These are phyloP conservation scores for Thelonectria olida DNA, from an alignment of 2,329 filamentous ascomycete species.

Conservation along the genomic window DNA sequence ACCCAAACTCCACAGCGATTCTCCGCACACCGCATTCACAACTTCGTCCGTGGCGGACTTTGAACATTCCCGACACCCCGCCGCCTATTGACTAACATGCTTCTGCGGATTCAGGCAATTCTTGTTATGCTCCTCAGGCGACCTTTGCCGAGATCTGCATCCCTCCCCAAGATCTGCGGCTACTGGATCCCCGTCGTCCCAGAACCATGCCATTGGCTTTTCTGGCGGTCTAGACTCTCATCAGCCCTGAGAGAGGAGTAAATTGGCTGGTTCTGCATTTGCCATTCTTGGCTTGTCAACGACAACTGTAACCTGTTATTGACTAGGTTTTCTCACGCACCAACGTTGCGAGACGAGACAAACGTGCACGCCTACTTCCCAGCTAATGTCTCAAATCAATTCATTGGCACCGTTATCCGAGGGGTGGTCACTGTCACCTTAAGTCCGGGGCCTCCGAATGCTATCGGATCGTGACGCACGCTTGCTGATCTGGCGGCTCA, in stretches of 20 bases:
- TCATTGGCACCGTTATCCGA: neutral
- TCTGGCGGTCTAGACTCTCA: neutral
- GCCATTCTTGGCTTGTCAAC: neutral
- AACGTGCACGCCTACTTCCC: neutral
- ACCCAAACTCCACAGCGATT: slow-evolving; percentile 5
- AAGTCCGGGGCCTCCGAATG: slow-evolving; percentile 34
- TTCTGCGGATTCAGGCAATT: slow-evolving; percentile 2
- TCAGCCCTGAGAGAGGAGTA: slow-evolving; percentile 10
- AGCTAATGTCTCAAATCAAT: neutral
- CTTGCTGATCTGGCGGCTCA: slow-evolving; percentile 10
- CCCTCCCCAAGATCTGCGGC: slow-evolving; percentile 17
- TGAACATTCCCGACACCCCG: slow-evolving; percentile 4
- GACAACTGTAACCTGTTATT: neutral
- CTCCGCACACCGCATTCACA: slow-evolving; percentile 5
- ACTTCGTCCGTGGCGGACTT: slow-evolving; percentile 18
- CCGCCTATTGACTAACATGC: neutral
- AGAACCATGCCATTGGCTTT: slow-evolving; percentile 16
- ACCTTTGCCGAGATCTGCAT: slow-evolving; percentile 20
- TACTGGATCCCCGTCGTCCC: slow-evolving; percentile 7
- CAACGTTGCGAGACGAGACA: neutral
- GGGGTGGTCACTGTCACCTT: slow-evolving; percentile 9
- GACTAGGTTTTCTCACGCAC: neutral
- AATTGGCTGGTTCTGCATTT: neutral
- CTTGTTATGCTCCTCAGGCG: neutral
- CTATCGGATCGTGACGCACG: slow-evolving; percentile 18